Base-by-base conservation (phyloP, 176 grass and related monocot genomes). In the Oryza rufipogon region DNA sequence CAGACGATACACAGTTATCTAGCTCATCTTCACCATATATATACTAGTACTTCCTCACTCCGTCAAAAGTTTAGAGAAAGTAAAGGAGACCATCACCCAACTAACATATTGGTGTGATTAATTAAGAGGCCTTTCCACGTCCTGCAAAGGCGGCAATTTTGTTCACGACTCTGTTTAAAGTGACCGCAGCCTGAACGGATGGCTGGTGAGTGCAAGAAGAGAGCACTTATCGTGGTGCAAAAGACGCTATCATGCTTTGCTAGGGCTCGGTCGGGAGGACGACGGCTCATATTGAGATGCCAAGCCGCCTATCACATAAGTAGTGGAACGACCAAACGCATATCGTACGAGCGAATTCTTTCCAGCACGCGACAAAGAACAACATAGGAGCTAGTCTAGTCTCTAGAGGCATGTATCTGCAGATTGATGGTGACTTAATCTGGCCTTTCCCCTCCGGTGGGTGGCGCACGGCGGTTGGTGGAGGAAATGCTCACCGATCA, bases 221-320 rank as follows among this genome's bases (percentile, higher is more conserved):
- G 41, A 65, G 79, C 88, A 83, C 88, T 86, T 90, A 90, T 90
- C 79, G 73, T 5, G 34, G 73, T 78, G 73, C 42, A 73, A 73
- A 82, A 32, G 23, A 28, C 68, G 46, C 67, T 73, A 82, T 77
- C 78, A 66, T 77, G 51, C 19, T 58, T 58, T 16, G 9, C 9
- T 15, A 78, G 32, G 15, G 11, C 39, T 76, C 6, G 9, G 63
- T 38, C 66, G 44, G 22, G 66, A 65, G 68, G 63, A 11, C 19
- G 63, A 11, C 54, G 17, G 54, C 45, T 61, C 49, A 47, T 47
- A 3, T 16, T 70, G 87, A 89, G 67, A 89, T 64, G 83, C 71
- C 83, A 81, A 69, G 58, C 54, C 52, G 65, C 88, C 83, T 89
- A 81, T 85, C 88, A 85, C 65, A 65, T 0, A 6, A 20, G 39